Evolutionary conservation across 2,329 filamentous ascomycete species (phyloP).

Genomic region (Fusarium solani-melongenae): DNA sequence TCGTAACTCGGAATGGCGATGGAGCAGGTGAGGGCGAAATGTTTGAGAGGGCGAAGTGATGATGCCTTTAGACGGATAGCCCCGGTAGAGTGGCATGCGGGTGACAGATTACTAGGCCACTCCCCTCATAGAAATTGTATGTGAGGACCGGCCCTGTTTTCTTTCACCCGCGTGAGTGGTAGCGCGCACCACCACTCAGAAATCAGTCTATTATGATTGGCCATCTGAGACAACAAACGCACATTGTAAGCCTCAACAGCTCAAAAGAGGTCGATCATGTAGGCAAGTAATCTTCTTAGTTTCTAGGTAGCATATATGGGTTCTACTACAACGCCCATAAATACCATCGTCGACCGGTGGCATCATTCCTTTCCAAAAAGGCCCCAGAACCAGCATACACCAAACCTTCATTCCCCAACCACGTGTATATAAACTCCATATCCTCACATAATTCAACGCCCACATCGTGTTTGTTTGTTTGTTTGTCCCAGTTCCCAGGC

Average conservation of each 20-base stretch:
- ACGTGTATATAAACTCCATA: slow-evolving; percentile 36
- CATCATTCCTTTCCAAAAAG: slow-evolving; percentile 19
- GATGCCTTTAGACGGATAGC: slow-evolving; percentile 33
- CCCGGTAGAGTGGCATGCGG: slow-evolving; percentile 33
- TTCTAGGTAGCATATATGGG: neutral
- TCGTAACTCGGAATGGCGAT: slow-evolving; percentile 18
- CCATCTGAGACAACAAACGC: neutral
- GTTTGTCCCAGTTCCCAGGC: slow-evolving; percentile 37
- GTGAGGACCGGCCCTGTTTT: too few relatives aligned
- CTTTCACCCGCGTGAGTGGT: neutral
- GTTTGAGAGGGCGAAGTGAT: slow-evolving; percentile 26
- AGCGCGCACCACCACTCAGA: slow-evolving; percentile 23
- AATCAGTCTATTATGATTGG: slow-evolving; percentile 29
- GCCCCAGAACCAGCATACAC: slow-evolving; percentile 5
- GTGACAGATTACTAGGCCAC: too few relatives aligned
- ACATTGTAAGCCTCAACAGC: neutral
- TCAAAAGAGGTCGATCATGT: neutral
- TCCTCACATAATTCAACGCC: slow-evolving; percentile 44
- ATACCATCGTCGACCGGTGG: slow-evolving; percentile 13
- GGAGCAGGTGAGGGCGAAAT: slow-evolving; percentile 26
- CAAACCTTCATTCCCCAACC: slow-evolving; percentile 12
- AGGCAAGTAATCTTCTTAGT: neutral
- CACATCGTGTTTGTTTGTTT: slow-evolving; percentile 29
- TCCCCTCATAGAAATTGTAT: too few relatives aligned
- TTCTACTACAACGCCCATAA: neutral